Conservation (phyloP, 108 stramenopile genomes). For the Epipyxis sp. region DNA sequence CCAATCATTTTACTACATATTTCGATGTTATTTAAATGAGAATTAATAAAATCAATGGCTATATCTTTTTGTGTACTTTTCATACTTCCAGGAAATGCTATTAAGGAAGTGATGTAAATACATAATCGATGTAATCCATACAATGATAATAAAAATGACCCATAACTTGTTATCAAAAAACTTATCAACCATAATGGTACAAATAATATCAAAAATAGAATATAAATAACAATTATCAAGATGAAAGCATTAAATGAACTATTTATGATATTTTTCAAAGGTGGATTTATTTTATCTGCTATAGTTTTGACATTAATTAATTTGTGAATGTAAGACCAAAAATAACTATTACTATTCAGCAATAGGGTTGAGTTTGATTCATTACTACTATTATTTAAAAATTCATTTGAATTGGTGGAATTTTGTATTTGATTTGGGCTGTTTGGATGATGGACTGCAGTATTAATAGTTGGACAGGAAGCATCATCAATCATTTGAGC, state of each 20-base stretch:
- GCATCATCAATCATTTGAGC: neutral
- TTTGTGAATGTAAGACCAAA: neutral
- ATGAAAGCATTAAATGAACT: neutral
- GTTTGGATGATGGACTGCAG: neutral
- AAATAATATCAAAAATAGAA: neutral
- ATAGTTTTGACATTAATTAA: neutral
- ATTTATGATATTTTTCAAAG: neutral
- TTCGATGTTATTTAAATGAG: neutral
- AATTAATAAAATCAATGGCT: neutral
- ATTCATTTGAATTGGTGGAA: neutral
- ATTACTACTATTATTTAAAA: neutral
- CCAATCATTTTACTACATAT: neutral
- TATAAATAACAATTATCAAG: neutral
- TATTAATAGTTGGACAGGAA: neutral
- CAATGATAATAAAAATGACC: neutral
- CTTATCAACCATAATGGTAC: neutral
- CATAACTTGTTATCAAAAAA: neutral
- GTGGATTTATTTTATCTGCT: neutral
- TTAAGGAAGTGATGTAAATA: neutral
- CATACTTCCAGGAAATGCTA: slow-evolving; percentile 12
- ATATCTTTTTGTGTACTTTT: neutral
- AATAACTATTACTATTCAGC: neutral
- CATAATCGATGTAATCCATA: neutral
- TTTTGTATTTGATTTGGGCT: neutral
- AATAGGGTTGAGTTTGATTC: neutral